Evolutionary conservation across 306 rosid genomes (phyloP).

Genomic region (Cucurbita ficifolia): DNA sequence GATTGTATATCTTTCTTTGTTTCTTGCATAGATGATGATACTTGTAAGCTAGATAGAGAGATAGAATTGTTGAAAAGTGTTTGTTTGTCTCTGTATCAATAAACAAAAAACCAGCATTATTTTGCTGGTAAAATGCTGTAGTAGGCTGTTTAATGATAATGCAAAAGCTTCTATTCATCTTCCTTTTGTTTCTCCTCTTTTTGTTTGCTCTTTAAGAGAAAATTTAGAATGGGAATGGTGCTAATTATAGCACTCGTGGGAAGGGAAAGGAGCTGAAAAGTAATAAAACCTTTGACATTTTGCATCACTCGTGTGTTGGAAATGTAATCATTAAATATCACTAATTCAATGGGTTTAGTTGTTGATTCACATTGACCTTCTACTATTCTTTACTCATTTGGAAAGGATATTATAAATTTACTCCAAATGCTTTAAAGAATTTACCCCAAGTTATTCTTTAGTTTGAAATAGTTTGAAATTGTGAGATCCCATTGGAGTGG

Average conservation of each 20-base stretch:
- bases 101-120: slow-evolving; percentile 3
- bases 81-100: slow-evolving; percentile 17
- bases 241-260: slow-evolving; percentile 20
- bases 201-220: not conserved
- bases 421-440: too few relatives aligned
- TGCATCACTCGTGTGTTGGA: not conserved
- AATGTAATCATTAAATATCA: not conserved
- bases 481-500: too few relatives aligned
- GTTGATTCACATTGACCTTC: not conserved
- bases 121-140: not conserved
- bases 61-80: slow-evolving; percentile 21
- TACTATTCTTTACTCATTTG: not conserved
- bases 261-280: not conserved
- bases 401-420: not conserved
- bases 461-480: too few relatives aligned
- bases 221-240: not conserved
- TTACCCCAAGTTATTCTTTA: too few relatives aligned
- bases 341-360: not conserved
- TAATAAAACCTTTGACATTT: not conserved
- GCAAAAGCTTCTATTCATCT: slow-evolving; percentile 9
- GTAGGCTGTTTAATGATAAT: not conserved
- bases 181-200: not conserved
- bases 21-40: slow-evolving; percentile 8
- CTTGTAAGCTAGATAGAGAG: slow-evolving; percentile 2
- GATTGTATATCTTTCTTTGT: slow-evolving; percentile 2